phyloP scores from a whole-genome alignment of 495 filamentous ascomycete species.

The Aspergillus funiculosus region DNA sequence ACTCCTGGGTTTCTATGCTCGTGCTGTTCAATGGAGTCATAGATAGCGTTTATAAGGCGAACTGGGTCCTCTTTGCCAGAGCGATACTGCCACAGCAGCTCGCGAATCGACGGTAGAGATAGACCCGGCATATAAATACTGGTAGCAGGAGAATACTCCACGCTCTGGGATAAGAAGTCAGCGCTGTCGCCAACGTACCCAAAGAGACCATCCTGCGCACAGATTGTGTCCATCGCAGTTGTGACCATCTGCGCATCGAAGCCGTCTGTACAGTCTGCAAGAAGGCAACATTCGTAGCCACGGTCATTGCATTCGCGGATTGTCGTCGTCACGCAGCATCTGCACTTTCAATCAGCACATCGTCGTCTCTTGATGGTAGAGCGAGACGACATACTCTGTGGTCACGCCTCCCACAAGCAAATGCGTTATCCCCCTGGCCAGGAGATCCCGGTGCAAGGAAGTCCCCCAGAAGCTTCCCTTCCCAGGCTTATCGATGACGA shows the following conservation, averaged over 20 bases:
- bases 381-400: neutral
- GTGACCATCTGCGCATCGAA: slow-evolving; percentile 5
- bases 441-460: neutral
- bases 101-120: neutral
- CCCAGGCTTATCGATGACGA: slow-evolving; percentile 4
- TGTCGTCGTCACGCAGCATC: slow-evolving; percentile 4
- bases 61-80: neutral
- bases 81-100: neutral
- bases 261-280: neutral
- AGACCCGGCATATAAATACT: too few relatives aligned
- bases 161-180: neutral
- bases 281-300: slow-evolving; percentile 1
- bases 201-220: slow-evolving; percentile 5
- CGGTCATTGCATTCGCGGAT: slow-evolving; percentile 5
- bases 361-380: neutral
- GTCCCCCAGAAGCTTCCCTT: slow-evolving; percentile 6
- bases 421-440: neutral
- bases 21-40: neutral
- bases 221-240: slow-evolving; percentile 1
- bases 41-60: neutral
- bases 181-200: neutral
- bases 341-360: neutral
- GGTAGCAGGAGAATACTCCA: neutral
- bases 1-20: neutral
- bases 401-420: slow-evolving; percentile 1